Evolutionary conservation across 2,329 filamentous ascomycete genomes (phyloP), one percentile per base, ranked within the genome.

Genomic region (Xylariomycetidae sp.): DNA sequence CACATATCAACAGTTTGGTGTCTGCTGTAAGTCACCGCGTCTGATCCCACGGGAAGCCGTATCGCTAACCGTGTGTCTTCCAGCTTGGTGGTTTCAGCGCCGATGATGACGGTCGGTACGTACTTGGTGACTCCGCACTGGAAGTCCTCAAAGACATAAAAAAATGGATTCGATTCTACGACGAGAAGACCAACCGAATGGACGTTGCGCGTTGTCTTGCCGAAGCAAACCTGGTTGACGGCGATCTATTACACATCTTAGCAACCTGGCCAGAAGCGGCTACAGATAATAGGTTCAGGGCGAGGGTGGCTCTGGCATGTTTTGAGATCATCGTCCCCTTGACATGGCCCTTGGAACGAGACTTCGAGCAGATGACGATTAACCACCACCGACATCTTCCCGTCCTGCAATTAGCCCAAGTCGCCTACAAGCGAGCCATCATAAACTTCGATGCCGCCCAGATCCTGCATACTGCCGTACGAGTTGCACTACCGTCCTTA

Each of bases 301-400:
- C 84, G 16, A 83, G 86, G 54, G 73, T 92, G 42, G 85, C 88
- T 3, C 67, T 97, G 46, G 84, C 88, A 35, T 94, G 88, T 61
- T 71, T 95, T 61, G 90, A 98, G 63, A 68, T 98, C 30, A 74
- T 98, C 54, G 87, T 94, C 2, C 88, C 89, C 4, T 65, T 98
- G 52, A 98, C 92, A 13, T 97, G 90, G 90, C 90, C 92, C 0
- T 72, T 95, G 52, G 87, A 95, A 41, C 77, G 80, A 47, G 80
- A 89, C 39, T 71, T 77, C 42, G 80, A 84, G 38, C 77, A 84
- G 52, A 90, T 92, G 76, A 97, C 88, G 4, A 69, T 88, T 49
- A 97, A 98, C 56, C 88, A 97, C 58, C 85, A 95, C 57, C 79
- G 88, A 37, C 92, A 98, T 62, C 77, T 89, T 25, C 88, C 92